These are phyloP conservation scores for Dothidotthia symphoricarpi DNA, from an alignment of 2,329 filamentous ascomycete genomes.

Conservation along the genomic window DNA sequence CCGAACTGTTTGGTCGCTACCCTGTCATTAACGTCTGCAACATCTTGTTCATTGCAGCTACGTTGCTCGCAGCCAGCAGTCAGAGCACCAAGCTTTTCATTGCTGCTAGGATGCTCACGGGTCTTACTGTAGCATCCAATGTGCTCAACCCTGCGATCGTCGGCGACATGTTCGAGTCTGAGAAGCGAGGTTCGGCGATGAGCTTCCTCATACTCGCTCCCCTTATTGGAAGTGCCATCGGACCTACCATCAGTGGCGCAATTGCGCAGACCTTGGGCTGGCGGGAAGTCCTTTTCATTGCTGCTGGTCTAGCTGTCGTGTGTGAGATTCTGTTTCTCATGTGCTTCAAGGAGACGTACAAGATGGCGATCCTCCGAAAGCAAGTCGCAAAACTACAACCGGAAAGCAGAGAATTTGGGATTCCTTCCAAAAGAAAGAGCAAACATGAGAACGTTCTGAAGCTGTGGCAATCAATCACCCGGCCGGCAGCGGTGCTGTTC, in stretches of 20 bases:
- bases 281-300: conserved; percentile 55
- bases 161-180: conserved; percentile 60
- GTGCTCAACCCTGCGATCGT: conserved; percentile 64
- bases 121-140: conserved; percentile 48
- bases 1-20: conserved; percentile 35
- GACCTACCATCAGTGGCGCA: conserved; percentile 56
- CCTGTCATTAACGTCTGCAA: conserved; percentile 41
- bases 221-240: conserved; percentile 57
- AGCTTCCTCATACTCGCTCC: conserved; percentile 58
- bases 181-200: conserved; percentile 60
- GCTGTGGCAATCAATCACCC: conserved; percentile 41
- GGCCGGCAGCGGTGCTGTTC: conserved; percentile 45
- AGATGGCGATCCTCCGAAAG: conserved; percentile 52
- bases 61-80: conserved; percentile 41
- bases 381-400: conserved; percentile 23
- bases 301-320: conserved; percentile 47
- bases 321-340: conserved; percentile 55
- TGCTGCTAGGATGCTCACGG: conserved; percentile 46
- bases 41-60: conserved; percentile 47
- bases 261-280: conserved; percentile 58
- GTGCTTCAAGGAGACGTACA: conserved; percentile 61
- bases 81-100: conserved; percentile 44
- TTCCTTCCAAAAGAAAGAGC: conserved; percentile 8
- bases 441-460: conserved; percentile 22
- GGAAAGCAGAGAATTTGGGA: conserved; percentile 12